Conservation (phyloP, 352 stramenopile genomes). For the Nothophytophthora sp. region DNA sequence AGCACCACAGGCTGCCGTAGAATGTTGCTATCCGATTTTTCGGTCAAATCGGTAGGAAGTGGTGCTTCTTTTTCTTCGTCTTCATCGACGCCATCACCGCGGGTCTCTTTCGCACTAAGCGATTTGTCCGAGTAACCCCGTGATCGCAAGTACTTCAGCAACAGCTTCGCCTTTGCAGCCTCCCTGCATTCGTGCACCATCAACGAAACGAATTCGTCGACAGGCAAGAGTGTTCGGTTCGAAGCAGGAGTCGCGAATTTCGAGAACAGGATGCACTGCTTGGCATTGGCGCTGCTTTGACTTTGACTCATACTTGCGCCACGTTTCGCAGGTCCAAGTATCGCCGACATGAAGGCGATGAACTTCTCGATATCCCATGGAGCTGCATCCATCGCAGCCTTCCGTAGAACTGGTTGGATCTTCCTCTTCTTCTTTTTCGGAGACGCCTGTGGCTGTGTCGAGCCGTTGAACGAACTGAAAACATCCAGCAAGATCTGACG, state of each 20-base stretch:
- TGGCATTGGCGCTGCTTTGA: constrained; percentile 27
- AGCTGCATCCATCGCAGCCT: constrained; percentile 3
- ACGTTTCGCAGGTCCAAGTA: constrained; percentile 19
- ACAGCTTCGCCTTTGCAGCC: constrained; percentile 35
- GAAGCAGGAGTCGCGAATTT: constrained; percentile 48
- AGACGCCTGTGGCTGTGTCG: constrained; percentile 1
- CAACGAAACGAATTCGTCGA: constrained; percentile 44
- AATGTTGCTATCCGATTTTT: constrained; percentile 4
- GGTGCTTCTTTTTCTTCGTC: constrained; percentile 22
- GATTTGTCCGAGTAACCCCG: constrained; percentile 43
- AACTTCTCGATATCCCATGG: constrained; percentile 75
- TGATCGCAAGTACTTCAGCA: constrained; percentile 50
- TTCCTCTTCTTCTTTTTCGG: constrained; percentile 65
- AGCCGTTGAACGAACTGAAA: constrained; percentile 43
- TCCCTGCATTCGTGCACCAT: constrained; percentile 49
- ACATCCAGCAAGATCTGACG: constrained; percentile 31
- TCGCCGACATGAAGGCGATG: constrained; percentile 44
- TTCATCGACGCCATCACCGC: constrained; percentile 21
- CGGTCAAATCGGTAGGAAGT: constrained; percentile 1
- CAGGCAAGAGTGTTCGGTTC: constrained; percentile 29
- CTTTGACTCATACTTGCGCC: neutral
- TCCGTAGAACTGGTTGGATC: constrained; percentile 18
- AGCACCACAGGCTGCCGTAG: constrained; percentile 26
- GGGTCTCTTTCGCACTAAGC: constrained; percentile 9
- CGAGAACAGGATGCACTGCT: constrained; percentile 69